These are phyloP conservation scores for Linum lewisii DNA, from an alignment of 345 rosid genomes.

Conservation along the genomic window DNA sequence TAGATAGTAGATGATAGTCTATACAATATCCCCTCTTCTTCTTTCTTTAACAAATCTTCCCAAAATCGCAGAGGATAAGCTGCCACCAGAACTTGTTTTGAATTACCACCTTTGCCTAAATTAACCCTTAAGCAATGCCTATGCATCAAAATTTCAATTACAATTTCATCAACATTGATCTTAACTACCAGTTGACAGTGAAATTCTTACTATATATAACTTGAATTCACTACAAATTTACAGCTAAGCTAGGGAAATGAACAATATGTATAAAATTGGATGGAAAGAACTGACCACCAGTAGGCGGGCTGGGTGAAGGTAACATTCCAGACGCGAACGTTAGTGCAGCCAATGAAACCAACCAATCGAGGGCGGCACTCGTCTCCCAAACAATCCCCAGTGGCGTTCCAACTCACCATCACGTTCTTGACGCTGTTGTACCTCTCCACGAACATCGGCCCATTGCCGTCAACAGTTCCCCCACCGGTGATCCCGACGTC, in stretches of 20 bases:
- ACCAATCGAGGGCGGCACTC: conserved; percentile 78
- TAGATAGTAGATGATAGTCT: not conserved
- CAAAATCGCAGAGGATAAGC: too few species aligned
- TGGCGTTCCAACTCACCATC: conserved; percentile 90
- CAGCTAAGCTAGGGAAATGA: not conserved
- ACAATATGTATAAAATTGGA: not conserved
- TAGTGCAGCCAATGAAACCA: conserved; percentile 59
- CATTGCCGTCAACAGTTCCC: conserved; percentile 80
- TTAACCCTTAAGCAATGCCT: too few species aligned
- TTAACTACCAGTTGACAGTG: too few species aligned
- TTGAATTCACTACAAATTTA: too few species aligned
- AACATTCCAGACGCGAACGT: conserved; percentile 62
- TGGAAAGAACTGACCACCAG: conserved; percentile 59
- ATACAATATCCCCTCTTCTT: too few species aligned
- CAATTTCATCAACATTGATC: not conserved
- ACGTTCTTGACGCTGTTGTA: conserved; percentile 65
- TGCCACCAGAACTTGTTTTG: too few species aligned
- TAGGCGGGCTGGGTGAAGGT: conserved; percentile 67
- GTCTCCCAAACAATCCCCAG: conserved; percentile 77
- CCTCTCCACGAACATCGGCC: conserved; percentile 53
- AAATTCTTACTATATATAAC: too few species aligned
- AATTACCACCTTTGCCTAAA: too few species aligned
- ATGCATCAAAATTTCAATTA: too few species aligned
- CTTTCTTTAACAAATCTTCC: too few species aligned
- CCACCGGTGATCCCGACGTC: conserved; percentile 91